Evolutionary conservation across 2,329 filamentous ascomycete species (phyloP).

Genomic region (Aspergillus viridinutans): DNA sequence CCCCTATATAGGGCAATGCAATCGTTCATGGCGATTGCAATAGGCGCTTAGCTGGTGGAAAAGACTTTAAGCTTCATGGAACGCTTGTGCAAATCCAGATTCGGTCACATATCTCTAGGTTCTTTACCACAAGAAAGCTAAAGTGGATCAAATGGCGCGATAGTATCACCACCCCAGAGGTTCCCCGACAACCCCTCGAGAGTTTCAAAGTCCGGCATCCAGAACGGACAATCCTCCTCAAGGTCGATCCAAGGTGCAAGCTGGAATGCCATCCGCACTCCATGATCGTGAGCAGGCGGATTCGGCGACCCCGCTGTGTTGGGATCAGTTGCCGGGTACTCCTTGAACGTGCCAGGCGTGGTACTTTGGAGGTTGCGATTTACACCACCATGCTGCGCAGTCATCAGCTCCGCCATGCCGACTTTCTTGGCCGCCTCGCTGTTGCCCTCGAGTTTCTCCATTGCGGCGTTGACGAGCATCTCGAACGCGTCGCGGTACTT

Average conservation of each 20-base stretch:
- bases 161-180: constrained; percentile 27
- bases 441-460: constrained; percentile 42
- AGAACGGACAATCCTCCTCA: constrained; percentile 31
- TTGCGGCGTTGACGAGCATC: constrained; percentile 44
- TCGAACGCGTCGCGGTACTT: constrained; percentile 49
- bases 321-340: constrained; percentile 10
- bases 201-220: constrained; percentile 39
- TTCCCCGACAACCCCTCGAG: constrained; percentile 28
- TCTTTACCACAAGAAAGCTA: constrained; percentile 5
- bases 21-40: not conserved
- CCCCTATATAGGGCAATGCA: not conserved
- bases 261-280: constrained; percentile 36
- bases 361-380: constrained; percentile 7
- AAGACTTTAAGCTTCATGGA: not conserved
- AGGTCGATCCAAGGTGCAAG: constrained; percentile 40
- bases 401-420: constrained; percentile 40
- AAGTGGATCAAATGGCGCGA: constrained; percentile 26
- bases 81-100: not conserved
- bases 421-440: constrained; percentile 30
- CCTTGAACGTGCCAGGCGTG: constrained; percentile 11
- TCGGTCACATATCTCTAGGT: not conserved
- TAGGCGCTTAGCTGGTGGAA: not conserved
- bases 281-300: constrained; percentile 27
- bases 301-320: constrained; percentile 8
- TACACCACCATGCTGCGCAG: constrained; percentile 28